A percentile compares a stretch with the other conserved stretches of the same genome.
phyloP scores from a whole-genome alignment of 2,329 filamentous ascomycete genomes.

The Pseudocercospora vitis region DNA sequence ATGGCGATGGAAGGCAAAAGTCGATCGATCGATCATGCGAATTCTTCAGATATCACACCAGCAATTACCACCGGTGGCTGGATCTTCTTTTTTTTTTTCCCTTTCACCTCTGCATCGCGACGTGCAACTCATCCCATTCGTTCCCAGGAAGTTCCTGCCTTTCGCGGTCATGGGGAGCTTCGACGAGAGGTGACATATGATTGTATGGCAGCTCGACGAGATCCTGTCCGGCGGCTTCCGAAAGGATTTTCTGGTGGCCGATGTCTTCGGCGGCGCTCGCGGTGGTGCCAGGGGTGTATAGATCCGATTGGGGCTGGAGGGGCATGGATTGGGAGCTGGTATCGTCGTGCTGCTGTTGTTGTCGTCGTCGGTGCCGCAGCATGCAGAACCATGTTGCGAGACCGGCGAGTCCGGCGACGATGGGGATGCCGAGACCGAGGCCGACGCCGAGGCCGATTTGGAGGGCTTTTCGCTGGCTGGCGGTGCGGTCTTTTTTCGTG shows the following conservation, averaged over 20 bases:
- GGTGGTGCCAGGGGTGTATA: neutral
- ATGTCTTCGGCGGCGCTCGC: neutral
- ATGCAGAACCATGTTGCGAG: neutral
- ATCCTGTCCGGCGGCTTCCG: neutral
- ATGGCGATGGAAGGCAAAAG: no score
- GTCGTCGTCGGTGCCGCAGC: no score
- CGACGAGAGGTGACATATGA: neutral
- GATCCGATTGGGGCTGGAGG: neutral
- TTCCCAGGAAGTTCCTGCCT: neutral
- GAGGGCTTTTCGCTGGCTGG: neutral
- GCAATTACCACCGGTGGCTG: no score
- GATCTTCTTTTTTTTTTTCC: neutral
- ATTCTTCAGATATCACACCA: no score
- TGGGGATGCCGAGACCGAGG: neutral
- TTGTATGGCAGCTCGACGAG: neutral
- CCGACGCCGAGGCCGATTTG: neutral
- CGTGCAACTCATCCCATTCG: no score
- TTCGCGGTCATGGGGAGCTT: neutral
- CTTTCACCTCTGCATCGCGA: neutral
- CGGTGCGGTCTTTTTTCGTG: neutral
- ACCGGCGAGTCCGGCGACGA: constrained; percentile 2
- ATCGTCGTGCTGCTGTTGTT: neutral
- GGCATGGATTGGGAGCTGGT: constrained; percentile 3
- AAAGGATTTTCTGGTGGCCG: neutral
- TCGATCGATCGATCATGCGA: no score